phyloP scores from a whole-genome alignment of 257 asterid genomes.

The Rubia yunnanensis region DNA sequence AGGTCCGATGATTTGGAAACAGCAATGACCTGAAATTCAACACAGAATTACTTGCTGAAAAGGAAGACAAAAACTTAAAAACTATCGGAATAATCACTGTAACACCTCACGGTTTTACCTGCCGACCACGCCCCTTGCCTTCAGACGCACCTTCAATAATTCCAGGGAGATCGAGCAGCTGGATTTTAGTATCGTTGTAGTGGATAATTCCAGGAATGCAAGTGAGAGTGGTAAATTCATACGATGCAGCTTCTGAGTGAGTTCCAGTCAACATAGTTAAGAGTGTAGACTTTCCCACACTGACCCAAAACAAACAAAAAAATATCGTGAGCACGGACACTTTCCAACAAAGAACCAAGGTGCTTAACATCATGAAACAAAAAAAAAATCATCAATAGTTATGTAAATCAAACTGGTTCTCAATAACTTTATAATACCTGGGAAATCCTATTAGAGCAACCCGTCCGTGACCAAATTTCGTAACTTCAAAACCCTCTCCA shows the following conservation, averaged over 20 bases:
- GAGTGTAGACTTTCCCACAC: slow-evolving; percentile 97
- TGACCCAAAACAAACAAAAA: slow-evolving; percentile 18
- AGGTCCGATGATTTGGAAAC: slow-evolving; percentile 96
- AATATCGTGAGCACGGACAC: not conserved
- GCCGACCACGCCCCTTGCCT: slow-evolving; percentile 99
- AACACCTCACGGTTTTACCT: slow-evolving; percentile 34
- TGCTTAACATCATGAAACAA: not conserved
- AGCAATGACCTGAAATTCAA: slow-evolving; percentile 65
- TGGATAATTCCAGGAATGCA: slow-evolving; percentile 97
- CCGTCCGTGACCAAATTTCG: slow-evolving; percentile 95
- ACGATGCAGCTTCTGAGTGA: slow-evolving; percentile 97
- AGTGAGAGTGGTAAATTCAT: slow-evolving; percentile 97
- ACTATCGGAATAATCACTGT: not conserved
- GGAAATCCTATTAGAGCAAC: slow-evolving; percentile 98
- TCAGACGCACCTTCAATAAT: slow-evolving; percentile 99
- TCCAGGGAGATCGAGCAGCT: slow-evolving; percentile 99
- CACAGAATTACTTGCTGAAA: not conserved
- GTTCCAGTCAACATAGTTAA: slow-evolving; percentile 97
- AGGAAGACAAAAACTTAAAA: not conserved
- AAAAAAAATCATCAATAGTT: not conserved
- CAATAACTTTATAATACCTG: slow-evolving; percentile 40
- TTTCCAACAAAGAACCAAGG: not conserved
- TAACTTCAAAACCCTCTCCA: slow-evolving; percentile 99
- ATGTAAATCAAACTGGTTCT: not conserved
- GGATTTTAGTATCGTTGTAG: slow-evolving; percentile 95